Base-by-base conservation (phyloP, 441 rosid genomes). In the Sinapis alba region DNA sequence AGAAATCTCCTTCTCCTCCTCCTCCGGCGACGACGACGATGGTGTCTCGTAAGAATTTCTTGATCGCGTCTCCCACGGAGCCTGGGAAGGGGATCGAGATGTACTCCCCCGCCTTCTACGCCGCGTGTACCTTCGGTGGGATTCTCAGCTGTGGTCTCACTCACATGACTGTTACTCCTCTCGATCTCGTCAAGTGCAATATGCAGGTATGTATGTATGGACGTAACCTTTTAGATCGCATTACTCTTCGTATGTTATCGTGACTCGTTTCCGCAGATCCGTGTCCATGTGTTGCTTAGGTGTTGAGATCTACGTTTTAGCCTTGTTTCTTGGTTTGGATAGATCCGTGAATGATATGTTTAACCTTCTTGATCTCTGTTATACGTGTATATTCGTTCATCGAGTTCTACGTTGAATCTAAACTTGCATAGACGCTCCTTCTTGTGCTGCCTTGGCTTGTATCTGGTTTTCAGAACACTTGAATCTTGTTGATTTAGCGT, bases 171-270 rank as follows among this genome's bases (percentile, higher is more conserved):
- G 97, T 96, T 79, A 96, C 98, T 68, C 99, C 99, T 75, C 99
- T 96, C 72, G 99, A 96, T 82, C 98, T 96, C 20, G 98, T 96
- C 90, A 96, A 96, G 87, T 96, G 99, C 62, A 96, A 96, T 81
- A 96, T 96, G 98, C 98, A 96, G 98, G 98, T 92, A 68, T 38
- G 2, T 41, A 13, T 32, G 4, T 36, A 41, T 13, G 6, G 5
- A 18, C 1, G 21, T 47, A 16, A 24, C 28, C 23, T 11, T 10
- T 57, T 38, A 50, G 78, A 82, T 83, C 80, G 71, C n/a, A 54
- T 62, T 73, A 11, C 62, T 8, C 1, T 71, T 53, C 1, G 6
- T 62, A 3, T 53, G 16, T 60, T 65, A 71, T 78, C 12, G 9
- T 27, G 28, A 20, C 7, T 66, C 61, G 1, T 11, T 69, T 12